A percentile compares a stretch with the other conserved stretches of the same genome.
Conservation (phyloP, 2,329 filamentous ascomycete species). For the Colletotrichum liriopes region DNA sequence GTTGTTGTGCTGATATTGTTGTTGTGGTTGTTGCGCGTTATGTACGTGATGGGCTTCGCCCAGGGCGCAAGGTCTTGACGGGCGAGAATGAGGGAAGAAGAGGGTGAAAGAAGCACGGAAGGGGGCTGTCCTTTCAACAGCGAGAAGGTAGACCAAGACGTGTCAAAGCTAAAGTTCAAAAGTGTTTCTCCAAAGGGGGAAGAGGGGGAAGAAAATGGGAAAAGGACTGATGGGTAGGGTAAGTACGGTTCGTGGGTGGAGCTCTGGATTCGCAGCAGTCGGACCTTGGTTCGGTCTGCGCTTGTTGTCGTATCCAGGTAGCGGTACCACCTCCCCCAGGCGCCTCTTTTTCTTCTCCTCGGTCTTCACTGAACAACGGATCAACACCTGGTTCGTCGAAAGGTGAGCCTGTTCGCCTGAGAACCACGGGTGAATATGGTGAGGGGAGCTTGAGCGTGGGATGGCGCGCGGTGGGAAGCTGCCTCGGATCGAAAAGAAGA, state of each 20-base stretch:
- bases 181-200: slow-evolving; percentile 14
- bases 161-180: slow-evolving; percentile 28
- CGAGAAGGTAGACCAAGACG: neutral
- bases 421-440: neutral
- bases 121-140: neutral
- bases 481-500: neutral
- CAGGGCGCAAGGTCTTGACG: neutral
- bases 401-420: neutral
- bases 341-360: slow-evolving; percentile 13
- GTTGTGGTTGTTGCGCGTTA: slow-evolving; percentile 1
- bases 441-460: slow-evolving; percentile 2
- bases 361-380: neutral
- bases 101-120: slow-evolving; percentile 4
- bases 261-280: slow-evolving; percentile 12
- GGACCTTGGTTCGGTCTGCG: slow-evolving; percentile 18
- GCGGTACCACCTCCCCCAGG: slow-evolving; percentile 6
- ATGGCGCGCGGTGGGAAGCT: slow-evolving; percentile 4
- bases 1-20: neutral
- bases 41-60: neutral
- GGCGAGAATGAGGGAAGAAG: neutral
- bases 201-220: slow-evolving; percentile 21
- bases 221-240: slow-evolving; percentile 25
- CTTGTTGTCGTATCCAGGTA: slow-evolving; percentile 28
- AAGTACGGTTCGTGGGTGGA: slow-evolving; percentile 30
- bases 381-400: slow-evolving; percentile 14